These are phyloP conservation scores for Hymenoscyphus repandus DNA, from an alignment of 2,329 filamentous ascomycete genomes.

Conservation along the genomic window DNA sequence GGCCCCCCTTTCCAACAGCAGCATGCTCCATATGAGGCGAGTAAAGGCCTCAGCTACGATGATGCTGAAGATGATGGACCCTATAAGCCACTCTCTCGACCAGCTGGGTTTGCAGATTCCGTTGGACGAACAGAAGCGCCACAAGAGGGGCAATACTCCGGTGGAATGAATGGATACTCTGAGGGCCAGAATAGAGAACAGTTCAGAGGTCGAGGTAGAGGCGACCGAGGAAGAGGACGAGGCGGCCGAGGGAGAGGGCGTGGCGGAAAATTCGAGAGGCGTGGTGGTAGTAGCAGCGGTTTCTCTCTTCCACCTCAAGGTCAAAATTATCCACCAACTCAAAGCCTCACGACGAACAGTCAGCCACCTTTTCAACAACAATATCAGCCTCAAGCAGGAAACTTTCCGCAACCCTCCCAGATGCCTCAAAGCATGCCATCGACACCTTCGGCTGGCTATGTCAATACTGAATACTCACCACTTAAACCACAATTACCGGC, in stretches of 20 bases:
- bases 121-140: constrained; percentile 36
- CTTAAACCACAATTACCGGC: constrained; percentile 22
- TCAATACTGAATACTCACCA: constrained; percentile 12
- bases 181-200: constrained; percentile 18
- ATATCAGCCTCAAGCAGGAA: constrained; percentile 7
- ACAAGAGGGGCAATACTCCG: constrained; percentile 34
- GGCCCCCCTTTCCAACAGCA: constrained; percentile 32
- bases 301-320: constrained; percentile 19
- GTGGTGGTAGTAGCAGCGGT: constrained; percentile 7
- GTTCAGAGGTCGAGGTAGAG: constrained; percentile 23
- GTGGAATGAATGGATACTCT: constrained; percentile 11
- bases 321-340: constrained; percentile 6
- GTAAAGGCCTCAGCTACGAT: constrained; percentile 57
- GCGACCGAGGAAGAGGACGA: constrained; percentile 21
- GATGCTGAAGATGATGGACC: constrained; percentile 64
- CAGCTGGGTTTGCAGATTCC: constrained; percentile 54
- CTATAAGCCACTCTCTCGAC: constrained; percentile 67
- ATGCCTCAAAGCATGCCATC: constrained; percentile 2
- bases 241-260: constrained; percentile 22
- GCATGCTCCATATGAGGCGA: constrained; percentile 31
- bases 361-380: constrained; percentile 1
- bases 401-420: constrained; percentile 11
- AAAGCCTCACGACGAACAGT: constrained; percentile 3
- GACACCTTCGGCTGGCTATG: not conserved
- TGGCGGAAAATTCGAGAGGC: constrained; percentile 19